phyloP scores from a whole-genome alignment of 768 basidiomycete species.

The Termitomyces sp. region DNA sequence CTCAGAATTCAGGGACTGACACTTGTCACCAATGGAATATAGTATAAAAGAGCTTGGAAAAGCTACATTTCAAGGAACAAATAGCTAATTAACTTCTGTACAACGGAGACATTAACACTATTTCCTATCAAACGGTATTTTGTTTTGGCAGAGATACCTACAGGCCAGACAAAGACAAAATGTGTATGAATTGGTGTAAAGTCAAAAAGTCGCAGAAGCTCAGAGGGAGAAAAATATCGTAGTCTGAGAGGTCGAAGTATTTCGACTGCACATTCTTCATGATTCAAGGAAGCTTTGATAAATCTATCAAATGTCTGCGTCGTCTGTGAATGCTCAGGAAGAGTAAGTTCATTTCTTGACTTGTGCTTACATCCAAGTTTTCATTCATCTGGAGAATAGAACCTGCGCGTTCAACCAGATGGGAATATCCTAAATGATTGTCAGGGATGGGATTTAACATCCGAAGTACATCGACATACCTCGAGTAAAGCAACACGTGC shows the following conservation, averaged over 20 bases:
- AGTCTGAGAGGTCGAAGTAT: slow-evolving; percentile 58
- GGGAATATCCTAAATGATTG: slow-evolving; percentile 58
- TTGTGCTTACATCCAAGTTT: slow-evolving; percentile 50
- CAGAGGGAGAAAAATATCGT: slow-evolving; percentile 73
- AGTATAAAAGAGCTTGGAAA: background rate
- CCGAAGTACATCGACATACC: slow-evolving; percentile 35
- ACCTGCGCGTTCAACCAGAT: slow-evolving; percentile 72
- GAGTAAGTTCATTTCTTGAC: background rate
- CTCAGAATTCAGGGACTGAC: too few relatives aligned
- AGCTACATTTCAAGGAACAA: slow-evolving; percentile 30
- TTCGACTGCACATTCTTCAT: slow-evolving; percentile 42
- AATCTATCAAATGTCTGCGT: slow-evolving; percentile 56
- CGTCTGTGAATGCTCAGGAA: slow-evolving; percentile 42
- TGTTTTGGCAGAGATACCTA: slow-evolving; percentile 55
- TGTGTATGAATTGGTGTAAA: slow-evolving; percentile 36
- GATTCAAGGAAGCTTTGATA: slow-evolving; percentile 37
- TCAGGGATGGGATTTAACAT: background rate
- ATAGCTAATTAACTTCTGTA: slow-evolving; percentile 58
- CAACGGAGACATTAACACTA: slow-evolving; percentile 77
- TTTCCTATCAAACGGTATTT: slow-evolving; percentile 80
- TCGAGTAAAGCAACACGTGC: slow-evolving; percentile 81
- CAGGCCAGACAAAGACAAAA: slow-evolving; percentile 59
- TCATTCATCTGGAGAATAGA: slow-evolving; percentile 76
- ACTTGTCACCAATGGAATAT: background rate
- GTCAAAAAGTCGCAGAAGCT: slow-evolving; percentile 66